phyloP scores from a whole-genome alignment of 306 rosid species.

The Lathyrus sativus region DNA sequence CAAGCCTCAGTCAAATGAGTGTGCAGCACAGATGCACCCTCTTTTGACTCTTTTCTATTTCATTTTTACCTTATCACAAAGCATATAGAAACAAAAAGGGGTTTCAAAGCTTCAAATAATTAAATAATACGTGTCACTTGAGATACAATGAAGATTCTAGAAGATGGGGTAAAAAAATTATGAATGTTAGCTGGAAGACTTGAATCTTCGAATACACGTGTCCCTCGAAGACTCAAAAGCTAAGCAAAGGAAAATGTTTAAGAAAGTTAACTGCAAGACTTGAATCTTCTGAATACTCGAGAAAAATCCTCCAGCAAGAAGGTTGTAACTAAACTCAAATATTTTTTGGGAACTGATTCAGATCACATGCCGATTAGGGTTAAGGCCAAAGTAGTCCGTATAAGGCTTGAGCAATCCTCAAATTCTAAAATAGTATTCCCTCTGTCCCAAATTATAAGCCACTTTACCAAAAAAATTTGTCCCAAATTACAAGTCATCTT shows the following conservation, averaged over 20 bases:
- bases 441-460: too few relatives aligned
- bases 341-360: neutral
- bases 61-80: slow-evolving; percentile 4
- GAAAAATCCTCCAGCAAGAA: neutral
- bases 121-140: neutral
- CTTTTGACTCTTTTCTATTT: slow-evolving; percentile 3
- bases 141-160: slow-evolving; percentile 4
- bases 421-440: neutral
- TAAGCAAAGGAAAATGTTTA: neutral
- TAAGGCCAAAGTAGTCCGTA: slow-evolving; percentile 3
- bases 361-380: neutral
- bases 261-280: neutral
- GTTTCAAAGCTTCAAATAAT: slow-evolving; percentile 2
- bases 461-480: too few relatives aligned
- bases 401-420: neutral
- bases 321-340: neutral
- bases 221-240: neutral
- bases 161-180: neutral
- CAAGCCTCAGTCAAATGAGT: slow-evolving; percentile 13
- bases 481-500: too few relatives aligned
- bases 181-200: neutral
- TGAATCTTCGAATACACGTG: neutral
- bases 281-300: neutral
- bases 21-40: neutral
- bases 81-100: neutral